These are phyloP conservation scores for Cudoniella acicularis DNA, from an alignment of 495 filamentous ascomycete genomes.

Conservation along the genomic window DNA sequence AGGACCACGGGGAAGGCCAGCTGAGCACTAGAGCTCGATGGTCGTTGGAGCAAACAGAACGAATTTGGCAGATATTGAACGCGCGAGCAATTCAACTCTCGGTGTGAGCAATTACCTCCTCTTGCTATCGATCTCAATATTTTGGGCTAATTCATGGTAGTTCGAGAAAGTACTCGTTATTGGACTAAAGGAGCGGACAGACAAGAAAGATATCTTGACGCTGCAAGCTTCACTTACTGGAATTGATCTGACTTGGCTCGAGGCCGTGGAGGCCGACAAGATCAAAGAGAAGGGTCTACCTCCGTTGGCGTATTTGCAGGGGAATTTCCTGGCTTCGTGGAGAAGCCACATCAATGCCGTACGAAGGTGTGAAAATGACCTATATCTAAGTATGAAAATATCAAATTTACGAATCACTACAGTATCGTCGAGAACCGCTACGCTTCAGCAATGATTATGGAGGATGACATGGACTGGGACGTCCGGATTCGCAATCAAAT, in stretches of 20 bases:
- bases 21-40: neutral
- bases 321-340: slow-evolving; percentile 29
- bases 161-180: slow-evolving; percentile 33
- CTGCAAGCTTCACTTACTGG: slow-evolving; percentile 29
- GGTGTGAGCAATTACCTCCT: neutral
- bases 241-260: slow-evolving; percentile 32
- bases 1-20: neutral
- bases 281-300: slow-evolving; percentile 31
- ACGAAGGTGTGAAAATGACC: neutral
- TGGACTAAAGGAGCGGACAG: slow-evolving; percentile 34
- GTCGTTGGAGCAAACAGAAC: neutral
- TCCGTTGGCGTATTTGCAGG: neutral
- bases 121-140: neutral
- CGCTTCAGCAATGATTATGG: slow-evolving; percentile 41
- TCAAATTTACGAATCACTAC: neutral
- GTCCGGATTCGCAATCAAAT: slow-evolving; percentile 38
- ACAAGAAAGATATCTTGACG: slow-evolving; percentile 36
- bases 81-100: neutral
- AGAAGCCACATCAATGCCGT: slow-evolving; percentile 31
- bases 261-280: slow-evolving; percentile 30
- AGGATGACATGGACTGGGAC: slow-evolving; percentile 47
- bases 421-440: slow-evolving; percentile 39
- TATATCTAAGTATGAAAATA: neutral
- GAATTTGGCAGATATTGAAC: neutral
- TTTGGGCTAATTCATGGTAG: neutral